Base-by-base conservation (phyloP, 2,329 filamentous ascomycete species). In the Penicillium sp. region DNA sequence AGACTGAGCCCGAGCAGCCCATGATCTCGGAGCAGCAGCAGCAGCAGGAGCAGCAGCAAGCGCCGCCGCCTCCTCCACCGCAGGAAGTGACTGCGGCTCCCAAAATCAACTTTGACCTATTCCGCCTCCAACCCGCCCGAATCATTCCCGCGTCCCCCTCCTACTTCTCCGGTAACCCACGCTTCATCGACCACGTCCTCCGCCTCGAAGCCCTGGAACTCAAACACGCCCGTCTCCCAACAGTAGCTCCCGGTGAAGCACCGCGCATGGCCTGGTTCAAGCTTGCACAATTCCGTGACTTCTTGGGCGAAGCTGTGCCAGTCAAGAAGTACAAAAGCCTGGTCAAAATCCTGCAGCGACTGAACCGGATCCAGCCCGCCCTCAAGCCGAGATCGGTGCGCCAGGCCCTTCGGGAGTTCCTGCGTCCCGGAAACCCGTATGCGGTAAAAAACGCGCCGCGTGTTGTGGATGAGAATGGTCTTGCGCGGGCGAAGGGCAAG, bases 111-210 rank as follows among this genome's bases (percentile, higher is more conserved):
- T 69, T 73, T 54, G 49, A 54, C 18, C 53, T 62, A 31, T 66
- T 67, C 57, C 56, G 22, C 42, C 61, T 75, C 26, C 61, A 67
- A 25, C 82, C 85, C 61, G 86, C 89, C 51, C 90, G 94, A 62
- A 80, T 95, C 22, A 79, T 97, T 33, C 94, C 94, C 20, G 82
- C 83, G 25, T 96, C 92, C 33, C 87, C 90, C 2, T 94, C 93
- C n/a, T 99, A 99, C 77, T 99, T 97, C 79, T 92, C 91, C 50
- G 88, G 88, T 50, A 88, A 88, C 58, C 89, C 92, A 1, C 81
- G 83, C 52, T 97, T 96, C 80, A 94, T 88, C 75, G 94, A 99
- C 76, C 84, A 89, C 67, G 85, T 89, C 65, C 83, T 97, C 62
- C 78, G 81, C 44, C 81, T 99, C 46, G 85, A 90, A 65, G 81